These are phyloP conservation scores for Neurospora sp. DNA, from an alignment of 495 filamentous ascomycete genomes.

Conservation along the genomic window DNA sequence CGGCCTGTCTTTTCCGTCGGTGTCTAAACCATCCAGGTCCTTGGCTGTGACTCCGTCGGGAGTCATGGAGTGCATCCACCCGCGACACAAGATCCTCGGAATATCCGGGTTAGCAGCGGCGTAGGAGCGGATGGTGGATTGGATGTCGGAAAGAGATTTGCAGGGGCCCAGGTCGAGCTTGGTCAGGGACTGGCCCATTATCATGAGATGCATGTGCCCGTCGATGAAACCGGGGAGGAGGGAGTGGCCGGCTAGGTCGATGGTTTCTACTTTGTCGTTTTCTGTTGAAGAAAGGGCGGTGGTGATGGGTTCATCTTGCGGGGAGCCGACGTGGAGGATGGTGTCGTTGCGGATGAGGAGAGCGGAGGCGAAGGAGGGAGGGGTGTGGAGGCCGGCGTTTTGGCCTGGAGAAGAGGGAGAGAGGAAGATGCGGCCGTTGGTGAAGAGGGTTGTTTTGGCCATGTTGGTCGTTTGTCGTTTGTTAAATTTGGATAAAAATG, in stretches of 20 bases:
- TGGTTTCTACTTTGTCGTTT: slow-evolving; percentile 10
- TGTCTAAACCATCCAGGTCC: slow-evolving; percentile 48
- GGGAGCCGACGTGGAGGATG: slow-evolving; percentile 35
- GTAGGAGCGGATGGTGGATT: slow-evolving; percentile 36
- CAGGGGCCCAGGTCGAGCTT: slow-evolving; percentile 47
- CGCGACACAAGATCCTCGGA: slow-evolving; percentile 43
- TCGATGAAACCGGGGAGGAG: slow-evolving; percentile 57
- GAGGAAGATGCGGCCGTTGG: slow-evolving; percentile 21
- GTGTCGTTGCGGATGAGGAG: slow-evolving; percentile 25
- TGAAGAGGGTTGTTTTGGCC: slow-evolving; percentile 20
- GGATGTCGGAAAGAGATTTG: slow-evolving; percentile 45
- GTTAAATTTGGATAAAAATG: too few relatives aligned
- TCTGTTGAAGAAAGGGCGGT: slow-evolving; percentile 5
- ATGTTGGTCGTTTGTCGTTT: background rate
- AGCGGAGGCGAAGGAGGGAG: slow-evolving; percentile 27
- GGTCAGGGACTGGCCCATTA: slow-evolving; percentile 48
- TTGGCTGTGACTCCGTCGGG: slow-evolving; percentile 38
- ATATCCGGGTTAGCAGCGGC: slow-evolving; percentile 38
- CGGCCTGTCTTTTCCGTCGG: slow-evolving; percentile 35
- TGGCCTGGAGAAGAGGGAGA: slow-evolving; percentile 14
- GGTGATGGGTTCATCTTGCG: slow-evolving; percentile 22
- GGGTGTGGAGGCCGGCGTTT: slow-evolving; percentile 16
- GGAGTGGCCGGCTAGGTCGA: slow-evolving; percentile 38
- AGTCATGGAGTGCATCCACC: slow-evolving; percentile 54
- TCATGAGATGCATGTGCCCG: slow-evolving; percentile 52